A percentile compares a stretch with the other conserved stretches of the same genome.
phyloP scores from a whole-genome alignment of 1,284 basidiomycete genomes.

The Marasmius sp. region DNA sequence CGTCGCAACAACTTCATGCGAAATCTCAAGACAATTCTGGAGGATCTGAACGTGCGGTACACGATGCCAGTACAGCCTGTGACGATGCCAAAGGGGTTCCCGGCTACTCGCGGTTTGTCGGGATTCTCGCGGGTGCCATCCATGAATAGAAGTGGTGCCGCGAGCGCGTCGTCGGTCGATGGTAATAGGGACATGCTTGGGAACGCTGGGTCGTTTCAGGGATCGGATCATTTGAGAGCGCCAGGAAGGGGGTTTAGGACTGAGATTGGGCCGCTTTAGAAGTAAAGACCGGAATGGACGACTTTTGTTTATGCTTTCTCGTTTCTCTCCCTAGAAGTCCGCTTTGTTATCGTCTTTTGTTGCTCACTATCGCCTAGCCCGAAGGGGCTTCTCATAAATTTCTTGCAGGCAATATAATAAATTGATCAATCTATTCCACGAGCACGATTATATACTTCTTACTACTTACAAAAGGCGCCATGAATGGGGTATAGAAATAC shows the following conservation, averaged over 20 bases:
- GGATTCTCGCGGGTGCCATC: neutral
- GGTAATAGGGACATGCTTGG: neutral
- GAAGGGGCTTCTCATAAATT: too few relatives aligned
- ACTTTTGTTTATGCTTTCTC: neutral
- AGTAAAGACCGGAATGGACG: neutral
- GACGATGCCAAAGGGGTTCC: constrained; percentile 39
- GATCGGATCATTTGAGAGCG: neutral
- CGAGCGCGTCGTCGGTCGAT: neutral
- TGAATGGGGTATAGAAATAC: neutral
- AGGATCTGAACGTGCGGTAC: constrained; percentile 73
- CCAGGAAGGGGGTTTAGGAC: neutral
- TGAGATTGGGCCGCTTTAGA: neutral
- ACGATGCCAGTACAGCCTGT: constrained; percentile 73
- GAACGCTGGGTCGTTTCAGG: constrained; percentile 1
- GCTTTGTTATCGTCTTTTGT: too few relatives aligned
- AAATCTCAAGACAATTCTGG: constrained; percentile 64
- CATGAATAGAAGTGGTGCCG: neutral
- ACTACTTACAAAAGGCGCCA: too few relatives aligned
- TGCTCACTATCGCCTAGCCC: too few relatives aligned
- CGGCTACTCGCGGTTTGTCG: neutral
- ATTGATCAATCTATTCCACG: too few relatives aligned
- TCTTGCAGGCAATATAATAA: too few relatives aligned
- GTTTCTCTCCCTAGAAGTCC: neutral
- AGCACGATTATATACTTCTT: too few relatives aligned
- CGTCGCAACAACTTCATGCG: constrained; percentile 74